Base-by-base conservation (phyloP, 2,329 filamentous ascomycete species). In the Pseudogymnoascus sp. region DNA sequence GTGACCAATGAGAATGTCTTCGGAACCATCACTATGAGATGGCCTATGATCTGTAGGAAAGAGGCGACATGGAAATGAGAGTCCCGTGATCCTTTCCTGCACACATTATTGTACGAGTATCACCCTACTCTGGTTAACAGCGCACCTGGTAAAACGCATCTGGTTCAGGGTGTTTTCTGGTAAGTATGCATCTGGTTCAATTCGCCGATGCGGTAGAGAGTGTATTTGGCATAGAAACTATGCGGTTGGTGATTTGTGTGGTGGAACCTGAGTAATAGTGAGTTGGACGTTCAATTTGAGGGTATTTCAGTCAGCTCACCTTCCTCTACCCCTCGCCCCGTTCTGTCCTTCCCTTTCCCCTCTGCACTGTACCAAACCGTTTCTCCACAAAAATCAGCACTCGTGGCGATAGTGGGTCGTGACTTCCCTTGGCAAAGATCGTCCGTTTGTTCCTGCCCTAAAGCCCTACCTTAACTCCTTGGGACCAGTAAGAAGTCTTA, bases 401-500 rank as follows among this genome's bases (percentile, higher is more conserved):
- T n/a, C 29, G 48, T 55, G 48, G 48, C 29, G 48, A 55, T 33
- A 55, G 48, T 33, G 48, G 48, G 29, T 55, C 48, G 9, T 18
- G 27, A 33, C 27, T 55, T 33, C 18, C 3, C 48, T 33, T 18
- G 48, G 27, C 27, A 55, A 33, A 8, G 48, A 55, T 55, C 48
- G 18, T 33, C 29, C 48, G 29, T n/a, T 55, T 55, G 48, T 55
- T 29, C 48, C 48, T 55, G 48, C 48, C 48, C 48, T 55, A 55
- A 55, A 33, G 48, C 48, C 27, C 48, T 55, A 55, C 48, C 48
- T 55, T 55, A 55, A 55, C 27, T 7, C 27, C 0, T 55, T n/a
- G 31, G 29, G n/a, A 15, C 48, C 48, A 55, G 29, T 55, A 8
- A 55, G n/a, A 55, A 33, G 48, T 5, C 48, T n/a, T 12, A 33